phyloP scores from a whole-genome alignment of 1,284 basidiomycete genomes.

The Ustilago vetiveriae region DNA sequence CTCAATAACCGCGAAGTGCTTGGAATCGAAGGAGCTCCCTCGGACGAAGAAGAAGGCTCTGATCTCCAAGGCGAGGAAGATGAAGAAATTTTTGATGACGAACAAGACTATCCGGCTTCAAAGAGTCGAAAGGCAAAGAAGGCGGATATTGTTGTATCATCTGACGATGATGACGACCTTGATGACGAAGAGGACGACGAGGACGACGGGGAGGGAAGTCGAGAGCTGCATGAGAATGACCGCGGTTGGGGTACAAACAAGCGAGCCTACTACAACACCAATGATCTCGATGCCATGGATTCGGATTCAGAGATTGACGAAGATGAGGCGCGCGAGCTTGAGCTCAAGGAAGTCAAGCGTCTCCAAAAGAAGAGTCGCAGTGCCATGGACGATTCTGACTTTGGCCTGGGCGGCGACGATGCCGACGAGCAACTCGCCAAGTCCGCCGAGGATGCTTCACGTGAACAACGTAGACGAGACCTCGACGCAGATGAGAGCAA shows the following conservation, averaged over 20 bases:
- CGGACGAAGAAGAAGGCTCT: constrained; percentile 49
- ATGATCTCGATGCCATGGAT: constrained; percentile 59
- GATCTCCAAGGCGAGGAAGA: constrained; percentile 61
- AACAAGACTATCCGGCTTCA: constrained; percentile 16
- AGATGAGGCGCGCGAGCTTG: constrained; percentile 71
- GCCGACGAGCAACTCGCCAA: constrained; percentile 40
- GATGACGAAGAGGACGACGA: constrained; percentile 75
- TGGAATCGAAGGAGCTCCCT: constrained; percentile 51
- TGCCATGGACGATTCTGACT: constrained; percentile 80
- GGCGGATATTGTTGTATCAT: constrained; percentile 26
- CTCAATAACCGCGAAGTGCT: constrained; percentile 58
- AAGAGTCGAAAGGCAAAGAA: constrained; percentile 24
- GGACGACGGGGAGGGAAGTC: constrained; percentile 72
- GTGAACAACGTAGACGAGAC: constrained; percentile 52
- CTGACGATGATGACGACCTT: constrained; percentile 47
- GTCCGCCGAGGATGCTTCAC: constrained; percentile 51
- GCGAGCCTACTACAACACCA: constrained; percentile 63
- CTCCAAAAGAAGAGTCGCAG: constrained; percentile 81
- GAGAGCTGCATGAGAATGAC: constrained; percentile 68
- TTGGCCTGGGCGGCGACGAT: constrained; percentile 79
- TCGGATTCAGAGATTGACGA: constrained; percentile 68
- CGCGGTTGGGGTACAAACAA: constrained; percentile 69
- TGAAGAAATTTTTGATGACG: constrained; percentile 50
- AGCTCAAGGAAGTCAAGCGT: constrained; percentile 84
- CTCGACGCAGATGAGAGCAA: constrained; percentile 36